A percentile compares a stretch with the other conserved stretches of the same genome.
Conservation (phyloP, 2,329 filamentous ascomycete species). For the Calonectria fujianensis region DNA sequence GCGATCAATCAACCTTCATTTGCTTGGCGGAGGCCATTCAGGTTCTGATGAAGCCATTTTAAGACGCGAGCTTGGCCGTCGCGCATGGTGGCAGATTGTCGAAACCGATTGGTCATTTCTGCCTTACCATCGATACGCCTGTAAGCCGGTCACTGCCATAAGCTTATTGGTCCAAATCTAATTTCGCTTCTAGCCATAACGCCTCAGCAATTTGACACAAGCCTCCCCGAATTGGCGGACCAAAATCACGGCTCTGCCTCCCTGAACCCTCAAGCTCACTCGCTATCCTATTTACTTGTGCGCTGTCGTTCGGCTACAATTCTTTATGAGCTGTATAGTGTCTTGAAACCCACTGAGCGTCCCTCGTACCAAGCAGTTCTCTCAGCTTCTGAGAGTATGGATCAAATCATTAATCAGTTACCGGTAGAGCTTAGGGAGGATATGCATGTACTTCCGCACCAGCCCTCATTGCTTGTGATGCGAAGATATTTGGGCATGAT, state of each 20-base stretch:
- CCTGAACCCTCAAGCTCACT: not conserved
- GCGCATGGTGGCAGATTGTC: slow-evolving; percentile 19
- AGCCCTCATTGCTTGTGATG: not conserved
- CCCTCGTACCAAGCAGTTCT: not conserved
- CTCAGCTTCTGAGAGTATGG: not conserved
- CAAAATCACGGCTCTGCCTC: not conserved
- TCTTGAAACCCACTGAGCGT: not conserved
- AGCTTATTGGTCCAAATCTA: not conserved
- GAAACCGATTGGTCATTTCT: slow-evolving; percentile 14
- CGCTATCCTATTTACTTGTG: not conserved
- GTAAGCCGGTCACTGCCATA: not conserved
- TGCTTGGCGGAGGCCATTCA: not conserved
- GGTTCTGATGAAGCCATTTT: not conserved
- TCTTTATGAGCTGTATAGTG: slow-evolving; percentile 6
- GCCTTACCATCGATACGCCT: slow-evolving; percentile 7
- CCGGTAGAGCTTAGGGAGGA: not conserved
- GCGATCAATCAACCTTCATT: slow-evolving; percentile 6
- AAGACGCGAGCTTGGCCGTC: not conserved
- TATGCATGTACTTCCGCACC: not conserved
- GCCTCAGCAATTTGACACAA: slow-evolving; percentile 10
- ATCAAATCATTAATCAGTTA: not conserved
- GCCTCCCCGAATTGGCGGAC: not conserved
- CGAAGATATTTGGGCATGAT: slow-evolving; percentile 16
- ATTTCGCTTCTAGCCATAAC: not conserved
- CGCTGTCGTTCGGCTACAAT: not conserved